These are phyloP conservation scores for Helotiales sp. DNA, from an alignment of 2,329 filamentous ascomycete genomes.

Conservation along the genomic window DNA sequence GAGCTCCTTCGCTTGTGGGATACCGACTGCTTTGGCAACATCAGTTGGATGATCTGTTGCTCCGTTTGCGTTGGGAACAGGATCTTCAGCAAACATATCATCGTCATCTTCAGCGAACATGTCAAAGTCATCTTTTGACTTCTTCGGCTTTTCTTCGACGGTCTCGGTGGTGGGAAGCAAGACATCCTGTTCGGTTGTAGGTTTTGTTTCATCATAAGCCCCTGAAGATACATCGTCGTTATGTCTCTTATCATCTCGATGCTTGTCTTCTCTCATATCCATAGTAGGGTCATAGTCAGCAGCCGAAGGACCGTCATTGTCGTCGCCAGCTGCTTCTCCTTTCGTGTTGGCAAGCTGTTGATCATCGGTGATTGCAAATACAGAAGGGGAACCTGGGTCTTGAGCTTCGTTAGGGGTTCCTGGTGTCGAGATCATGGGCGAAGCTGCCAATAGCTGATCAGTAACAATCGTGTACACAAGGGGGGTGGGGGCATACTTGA, in stretches of 20 bases:
- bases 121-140: conserved; percentile 67
- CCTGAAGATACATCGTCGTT: conserved; percentile 55
- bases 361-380: conserved; percentile 65
- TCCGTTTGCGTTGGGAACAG: conserved; percentile 39
- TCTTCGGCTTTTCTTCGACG: conserved; percentile 40
- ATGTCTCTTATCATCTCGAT: conserved; percentile 65
- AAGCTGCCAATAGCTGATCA: conserved; percentile 26
- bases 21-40: conserved; percentile 45
- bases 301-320: conserved; percentile 79
- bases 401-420: conserved; percentile 30
- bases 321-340: conserved; percentile 40
- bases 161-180: conserved; percentile 39
- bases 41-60: conserved; percentile 43
- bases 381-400: conserved; percentile 37
- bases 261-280: conserved; percentile 84
- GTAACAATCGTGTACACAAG: neutral
- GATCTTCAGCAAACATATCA: conserved; percentile 61
- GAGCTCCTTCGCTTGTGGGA: conserved; percentile 52
- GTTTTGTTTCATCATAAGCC: conserved; percentile 59
- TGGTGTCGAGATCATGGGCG: conserved; percentile 38
- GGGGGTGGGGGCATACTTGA: conserved; percentile 39
- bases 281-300: conserved; percentile 88
- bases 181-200: conserved; percentile 51
- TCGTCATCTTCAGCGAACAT: conserved; percentile 87
- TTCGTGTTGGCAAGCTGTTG: conserved; percentile 65